Percentiles rank a stretch among this genome's conserved stretches.
phyloP scores from a whole-genome alignment of 1,284 basidiomycete species.

The Wallemia hederae region DNA sequence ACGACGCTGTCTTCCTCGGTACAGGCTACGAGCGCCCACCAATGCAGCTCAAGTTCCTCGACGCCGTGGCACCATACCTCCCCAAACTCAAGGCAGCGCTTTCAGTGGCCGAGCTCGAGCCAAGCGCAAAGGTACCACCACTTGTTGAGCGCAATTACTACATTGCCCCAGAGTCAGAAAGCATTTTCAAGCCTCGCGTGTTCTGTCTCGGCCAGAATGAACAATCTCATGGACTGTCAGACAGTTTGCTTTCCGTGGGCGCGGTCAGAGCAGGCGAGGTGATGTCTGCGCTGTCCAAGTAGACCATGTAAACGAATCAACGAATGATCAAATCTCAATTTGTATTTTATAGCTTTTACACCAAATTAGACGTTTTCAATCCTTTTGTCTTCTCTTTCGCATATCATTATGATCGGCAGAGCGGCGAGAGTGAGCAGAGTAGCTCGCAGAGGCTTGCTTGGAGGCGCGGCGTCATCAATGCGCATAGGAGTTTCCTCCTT shows the following conservation, averaged over 20 bases:
- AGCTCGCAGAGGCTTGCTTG: not conserved
- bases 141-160: constrained; percentile 6
- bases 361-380: not conserved
- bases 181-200: constrained; percentile 18
- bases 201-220: constrained; percentile 30
- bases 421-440: not conserved
- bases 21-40: constrained; percentile 28
- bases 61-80: constrained; percentile 1
- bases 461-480: no score
- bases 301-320: not conserved
- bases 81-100: constrained; percentile 1
- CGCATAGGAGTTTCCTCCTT: no score
- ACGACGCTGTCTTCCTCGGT: constrained; percentile 27
- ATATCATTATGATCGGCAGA: not conserved
- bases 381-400: not conserved
- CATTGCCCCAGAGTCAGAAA: constrained; percentile 12
- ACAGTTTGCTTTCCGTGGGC: constrained; percentile 26
- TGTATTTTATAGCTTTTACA: not conserved
- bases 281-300: constrained; percentile 8
- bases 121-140: not conserved
- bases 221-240: constrained; percentile 28
- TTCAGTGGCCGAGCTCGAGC: not conserved
- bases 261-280: constrained; percentile 25
- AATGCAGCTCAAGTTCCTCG: constrained; percentile 7
- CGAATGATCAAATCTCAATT: not conserved